Base-by-base conservation (phyloP, 2,329 filamentous ascomycete species). In the Diaporthe velutina region DNA sequence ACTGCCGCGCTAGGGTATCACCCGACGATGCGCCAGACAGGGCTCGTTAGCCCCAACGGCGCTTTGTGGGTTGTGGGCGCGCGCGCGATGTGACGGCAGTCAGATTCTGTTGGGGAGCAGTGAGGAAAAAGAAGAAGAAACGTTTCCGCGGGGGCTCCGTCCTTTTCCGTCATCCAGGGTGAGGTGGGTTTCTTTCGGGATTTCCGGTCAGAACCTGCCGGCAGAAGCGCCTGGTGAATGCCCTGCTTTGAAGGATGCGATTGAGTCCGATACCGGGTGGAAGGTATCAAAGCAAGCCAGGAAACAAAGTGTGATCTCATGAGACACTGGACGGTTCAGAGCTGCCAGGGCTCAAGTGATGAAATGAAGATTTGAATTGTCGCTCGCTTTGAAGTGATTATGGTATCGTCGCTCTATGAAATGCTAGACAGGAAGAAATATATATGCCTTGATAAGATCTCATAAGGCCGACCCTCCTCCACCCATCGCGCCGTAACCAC, bases 371-470 rank as follows among this genome's bases (percentile, higher is more conserved):
- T 38, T 40, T 52, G 8, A 68, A 68, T 54, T 68, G 22, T 54
- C 45, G 64, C 64, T 68, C 64, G 64, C 64, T 68, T 68, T 28
- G 33, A 68, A 54, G 30, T 52, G 45, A 52, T 68, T 25, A 67
- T 67, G 45, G 45, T 54, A 68, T 54, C 64, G 45, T 68, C 45
- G 64, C 64, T 68, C 64, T 68, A 68, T 68, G 64, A 68, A 54
- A 68, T 68, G 64, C 64, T 68, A 40, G 64, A 22, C 33, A 52
- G 33, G 33, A 68, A 54, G 19, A 15, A 4, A 52, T 54, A 68
- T 25, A 45, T 30, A n/a, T 33, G 38, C 33, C 60, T 48, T 48
- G 25, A 45, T n/a, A 19, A 17, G 19, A 50, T 35, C 42, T 35
- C 42, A 66, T 10, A 4, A 25, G 19, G 12, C 42, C 15, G 45